Evolutionary conservation across 176 grass and related monocot genomes (phyloP).

Genomic region (Aegilops speltoides): DNA sequence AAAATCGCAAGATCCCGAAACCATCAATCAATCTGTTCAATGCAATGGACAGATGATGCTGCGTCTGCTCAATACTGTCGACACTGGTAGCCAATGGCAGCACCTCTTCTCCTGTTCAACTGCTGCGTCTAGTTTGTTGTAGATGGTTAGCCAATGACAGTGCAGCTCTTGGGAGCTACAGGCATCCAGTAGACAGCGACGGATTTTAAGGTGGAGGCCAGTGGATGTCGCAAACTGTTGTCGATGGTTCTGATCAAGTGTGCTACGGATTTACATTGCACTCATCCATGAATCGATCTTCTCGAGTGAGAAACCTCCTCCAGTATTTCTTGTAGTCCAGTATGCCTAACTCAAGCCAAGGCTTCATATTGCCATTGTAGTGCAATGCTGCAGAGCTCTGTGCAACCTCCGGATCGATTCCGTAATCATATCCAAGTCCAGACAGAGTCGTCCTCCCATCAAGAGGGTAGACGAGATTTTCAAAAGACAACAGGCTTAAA

Average conservation of each 20-base stretch:
- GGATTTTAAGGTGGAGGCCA: background rate
- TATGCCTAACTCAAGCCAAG: constrained; percentile 93
- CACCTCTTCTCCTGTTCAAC: constrained; percentile 20
- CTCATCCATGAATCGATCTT: too few species aligned
- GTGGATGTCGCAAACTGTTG: background rate
- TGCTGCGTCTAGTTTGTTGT: too few species aligned
- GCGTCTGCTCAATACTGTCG: background rate
- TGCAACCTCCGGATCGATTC: constrained; percentile 39
- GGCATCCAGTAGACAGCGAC: background rate
- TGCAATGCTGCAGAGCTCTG: constrained; percentile 54
- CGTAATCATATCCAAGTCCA: constrained; percentile 84
- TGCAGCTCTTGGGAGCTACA: background rate
- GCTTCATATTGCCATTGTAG: constrained; percentile 97
- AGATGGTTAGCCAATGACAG: background rate
- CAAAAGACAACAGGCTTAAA: constrained; percentile 74
- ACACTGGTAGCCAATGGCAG: background rate
- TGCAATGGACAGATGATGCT: constrained; percentile 13
- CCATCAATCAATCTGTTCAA: background rate
- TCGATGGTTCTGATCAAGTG: background rate
- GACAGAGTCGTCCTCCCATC: constrained; percentile 48
- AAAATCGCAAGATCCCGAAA: background rate
- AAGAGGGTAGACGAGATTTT: constrained; percentile 79
- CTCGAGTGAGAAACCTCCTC: constrained; percentile 62
- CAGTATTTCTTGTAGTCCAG: constrained; percentile 72
- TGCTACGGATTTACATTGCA: too few species aligned